A percentile compares a stretch with the other conserved stretches of the same genome.
These are phyloP conservation scores for Myxozyma neglecta DNA, from an alignment of 805 yeast genomes.

Conservation along the genomic window DNA sequence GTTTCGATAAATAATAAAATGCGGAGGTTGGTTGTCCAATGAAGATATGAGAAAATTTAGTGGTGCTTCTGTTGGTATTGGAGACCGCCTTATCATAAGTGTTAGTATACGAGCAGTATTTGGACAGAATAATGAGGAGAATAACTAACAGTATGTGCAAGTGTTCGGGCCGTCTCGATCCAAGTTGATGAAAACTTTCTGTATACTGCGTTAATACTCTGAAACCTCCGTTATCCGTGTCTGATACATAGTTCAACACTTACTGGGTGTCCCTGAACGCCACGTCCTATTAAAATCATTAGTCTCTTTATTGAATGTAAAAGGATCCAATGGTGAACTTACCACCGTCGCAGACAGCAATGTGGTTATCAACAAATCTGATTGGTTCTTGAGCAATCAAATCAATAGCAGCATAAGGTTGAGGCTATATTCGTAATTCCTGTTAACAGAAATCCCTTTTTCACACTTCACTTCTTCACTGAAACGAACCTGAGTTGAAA, in stretches of 20 bases:
- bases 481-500: constrained; percentile 41
- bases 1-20: not conserved
- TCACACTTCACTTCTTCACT: not conserved
- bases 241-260: not conserved
- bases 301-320: not conserved
- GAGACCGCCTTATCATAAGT: constrained; percentile 19
- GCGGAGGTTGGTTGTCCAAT: too few relatives aligned
- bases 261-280: constrained; percentile 72
- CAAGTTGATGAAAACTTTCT: constrained; percentile 70
- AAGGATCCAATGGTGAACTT: constrained; percentile 2
- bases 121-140: not conserved
- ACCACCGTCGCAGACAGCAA: constrained; percentile 81
- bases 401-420: constrained; percentile 81
- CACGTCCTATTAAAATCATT: constrained; percentile 47
- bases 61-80: constrained; percentile 28
- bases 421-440: constrained; percentile 54
- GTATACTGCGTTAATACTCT: not conserved
- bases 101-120: not conserved
- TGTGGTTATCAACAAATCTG: constrained; percentile 56
- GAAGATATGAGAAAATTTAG: not conserved
- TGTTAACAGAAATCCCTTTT: not conserved
- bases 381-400: constrained; percentile 74
- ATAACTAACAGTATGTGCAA: constrained; percentile 68
- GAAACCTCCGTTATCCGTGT: not conserved
- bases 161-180: constrained; percentile 71